Evolutionary conservation across 306 rosid species (phyloP).

Genomic region (Cucurbita ficifolia): DNA sequence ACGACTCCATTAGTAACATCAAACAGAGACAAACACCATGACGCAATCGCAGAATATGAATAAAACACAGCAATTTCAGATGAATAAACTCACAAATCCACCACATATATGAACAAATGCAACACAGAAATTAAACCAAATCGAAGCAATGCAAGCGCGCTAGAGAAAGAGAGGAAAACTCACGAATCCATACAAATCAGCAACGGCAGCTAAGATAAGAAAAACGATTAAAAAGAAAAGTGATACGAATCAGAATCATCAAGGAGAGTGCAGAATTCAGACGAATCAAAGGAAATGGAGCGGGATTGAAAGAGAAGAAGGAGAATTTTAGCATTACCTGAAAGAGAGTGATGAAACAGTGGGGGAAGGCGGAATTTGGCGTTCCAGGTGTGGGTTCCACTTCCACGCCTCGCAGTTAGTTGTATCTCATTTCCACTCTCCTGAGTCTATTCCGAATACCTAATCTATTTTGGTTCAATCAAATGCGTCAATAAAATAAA

Average conservation of each 20-base stretch:
- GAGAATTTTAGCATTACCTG: background rate
- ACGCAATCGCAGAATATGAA: background rate
- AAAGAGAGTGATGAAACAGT: background rate
- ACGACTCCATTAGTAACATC: background rate
- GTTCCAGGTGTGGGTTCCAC: constrained; percentile 20
- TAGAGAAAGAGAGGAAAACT: background rate
- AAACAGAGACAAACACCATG: background rate
- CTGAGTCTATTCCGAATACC: background rate
- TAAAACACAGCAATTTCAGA: background rate
- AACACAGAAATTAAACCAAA: background rate
- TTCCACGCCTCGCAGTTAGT: background rate
- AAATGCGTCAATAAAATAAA: too few species aligned
- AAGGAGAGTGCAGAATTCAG: background rate
- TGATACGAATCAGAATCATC: background rate
- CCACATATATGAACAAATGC: background rate
- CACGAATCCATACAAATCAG: background rate
- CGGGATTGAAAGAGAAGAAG: background rate
- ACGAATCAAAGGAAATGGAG: background rate
- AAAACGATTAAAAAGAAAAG: background rate
- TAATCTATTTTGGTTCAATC: background rate
- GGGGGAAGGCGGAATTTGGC: constrained; percentile 5
- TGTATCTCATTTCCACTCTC: background rate
- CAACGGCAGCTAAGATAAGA: background rate
- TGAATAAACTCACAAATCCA: background rate
- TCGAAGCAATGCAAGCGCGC: background rate